phyloP scores from a whole-genome alignment of 129 eudicot species.

The Erigeron canadensis region DNA sequence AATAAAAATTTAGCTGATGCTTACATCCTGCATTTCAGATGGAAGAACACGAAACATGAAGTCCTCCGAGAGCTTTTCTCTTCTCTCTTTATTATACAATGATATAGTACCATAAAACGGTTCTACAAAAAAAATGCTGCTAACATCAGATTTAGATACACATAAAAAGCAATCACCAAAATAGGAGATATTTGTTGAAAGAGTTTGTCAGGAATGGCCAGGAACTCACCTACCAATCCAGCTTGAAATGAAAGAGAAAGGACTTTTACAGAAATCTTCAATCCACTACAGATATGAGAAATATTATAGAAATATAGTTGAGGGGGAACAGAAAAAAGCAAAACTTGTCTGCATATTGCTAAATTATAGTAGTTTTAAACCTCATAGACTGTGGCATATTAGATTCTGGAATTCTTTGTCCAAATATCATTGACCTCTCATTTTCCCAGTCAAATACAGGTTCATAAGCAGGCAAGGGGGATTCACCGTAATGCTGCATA shows the following conservation, averaged over 20 bases:
- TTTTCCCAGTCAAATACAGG: conserved; percentile 99
- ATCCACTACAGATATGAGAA: conserved; percentile 54
- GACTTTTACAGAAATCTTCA: conserved; percentile 95
- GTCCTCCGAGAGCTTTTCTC: conserved; percentile 96
- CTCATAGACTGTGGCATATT: conserved; percentile 70
- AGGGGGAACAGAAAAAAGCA: not conserved
- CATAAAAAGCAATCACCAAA: conserved; percentile 18
- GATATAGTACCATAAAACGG: conserved; percentile 94
- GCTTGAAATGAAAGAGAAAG: conserved; percentile 91
- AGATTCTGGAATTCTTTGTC: conserved; percentile 83
- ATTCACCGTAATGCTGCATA: conserved; percentile 87
- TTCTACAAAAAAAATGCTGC: conserved; percentile 52
- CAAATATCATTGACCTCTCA: conserved; percentile 91
- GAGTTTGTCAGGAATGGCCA: conserved; percentile 16
- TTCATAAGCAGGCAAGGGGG: conserved; percentile 94
- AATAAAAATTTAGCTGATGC: not conserved
- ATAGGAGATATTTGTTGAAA: conserved; percentile 6
- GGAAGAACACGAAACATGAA: conserved; percentile 73
- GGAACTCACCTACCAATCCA: conserved; percentile 86
- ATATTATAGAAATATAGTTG: conserved; percentile 4
- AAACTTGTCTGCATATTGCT: not conserved
- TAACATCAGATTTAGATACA: conserved; percentile 26
- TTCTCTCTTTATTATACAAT: conserved; percentile 92
- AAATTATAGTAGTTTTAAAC: conserved; percentile 34
- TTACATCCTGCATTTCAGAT: conserved; percentile 83